phyloP scores from a whole-genome alignment of 129 eudicot species.

The Chrysanthemum makinoi region DNA sequence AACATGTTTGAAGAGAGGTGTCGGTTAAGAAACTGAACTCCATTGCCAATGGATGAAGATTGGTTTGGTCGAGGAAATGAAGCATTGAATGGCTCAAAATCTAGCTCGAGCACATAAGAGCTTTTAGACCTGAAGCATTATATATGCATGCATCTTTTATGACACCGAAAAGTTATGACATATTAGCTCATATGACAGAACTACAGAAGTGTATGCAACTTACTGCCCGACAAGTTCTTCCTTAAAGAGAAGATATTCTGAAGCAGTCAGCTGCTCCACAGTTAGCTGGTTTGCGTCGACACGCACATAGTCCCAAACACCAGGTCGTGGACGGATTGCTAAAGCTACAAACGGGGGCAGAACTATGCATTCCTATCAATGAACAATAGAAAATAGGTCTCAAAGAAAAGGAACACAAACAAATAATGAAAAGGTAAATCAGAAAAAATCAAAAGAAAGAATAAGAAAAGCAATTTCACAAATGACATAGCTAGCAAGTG shows the following conservation, averaged over 20 bases:
- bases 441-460: not conserved
- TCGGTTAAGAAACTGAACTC: constrained; percentile 94
- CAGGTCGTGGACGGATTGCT: constrained; percentile 97
- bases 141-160: not conserved
- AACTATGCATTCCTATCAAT: constrained; percentile 81
- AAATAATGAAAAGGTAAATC: constrained; percentile 4
- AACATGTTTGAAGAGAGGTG: constrained; percentile 97
- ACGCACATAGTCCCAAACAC: constrained; percentile 97
- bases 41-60: constrained; percentile 90
- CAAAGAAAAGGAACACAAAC: constrained; percentile 1
- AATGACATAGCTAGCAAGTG: constrained; percentile 9
- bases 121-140: constrained; percentile 40
- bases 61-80: constrained; percentile 82
- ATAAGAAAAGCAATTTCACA: not conserved
- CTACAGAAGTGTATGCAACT: constrained; percentile 14
- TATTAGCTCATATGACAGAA: too few species aligned
- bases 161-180: constrained; percentile 1
- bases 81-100: constrained; percentile 96
- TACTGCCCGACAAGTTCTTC: constrained; percentile 90
- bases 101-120: constrained; percentile 73
- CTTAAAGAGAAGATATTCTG: constrained; percentile 85
- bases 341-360: constrained; percentile 94
- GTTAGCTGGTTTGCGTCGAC: constrained; percentile 78
- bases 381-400: constrained; percentile 13
- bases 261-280: constrained; percentile 70